Evolutionary conservation across 2,329 filamentous ascomycete species (phyloP).

Genomic region (Septoria linicola): DNA sequence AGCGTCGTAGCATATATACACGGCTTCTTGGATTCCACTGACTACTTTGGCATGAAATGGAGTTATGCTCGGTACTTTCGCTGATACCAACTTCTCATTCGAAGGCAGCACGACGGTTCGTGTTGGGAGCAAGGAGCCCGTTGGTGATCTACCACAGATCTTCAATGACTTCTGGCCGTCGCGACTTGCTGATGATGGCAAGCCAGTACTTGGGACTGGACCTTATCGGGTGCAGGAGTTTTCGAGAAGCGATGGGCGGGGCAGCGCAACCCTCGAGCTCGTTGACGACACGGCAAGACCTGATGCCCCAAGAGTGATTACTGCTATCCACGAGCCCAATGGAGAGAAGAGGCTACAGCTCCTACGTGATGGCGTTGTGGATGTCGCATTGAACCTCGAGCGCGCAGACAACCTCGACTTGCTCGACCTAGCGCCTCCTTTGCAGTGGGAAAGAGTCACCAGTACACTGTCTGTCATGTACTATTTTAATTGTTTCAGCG

Average conservation of each 20-base stretch:
- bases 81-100: slow-evolving; percentile 8
- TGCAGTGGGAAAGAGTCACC: slow-evolving; percentile 12
- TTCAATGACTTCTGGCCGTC: slow-evolving; percentile 20
- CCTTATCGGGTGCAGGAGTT: slow-evolving; percentile 13
- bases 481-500: slow-evolving; percentile 15
- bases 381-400: slow-evolving; percentile 16
- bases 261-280: slow-evolving; percentile 11
- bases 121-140: slow-evolving; percentile 7
- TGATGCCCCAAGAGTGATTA: slow-evolving; percentile 2
- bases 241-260: slow-evolving; percentile 10
- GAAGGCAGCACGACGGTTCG: slow-evolving; percentile 8
- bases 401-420: slow-evolving; percentile 9
- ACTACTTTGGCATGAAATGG: slow-evolving; percentile 21
- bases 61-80: slow-evolving; percentile 17
- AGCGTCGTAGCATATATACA: slow-evolving; percentile 11
- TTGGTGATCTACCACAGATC: slow-evolving; percentile 10
- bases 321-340: slow-evolving; percentile 14
- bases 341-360: slow-evolving; percentile 12
- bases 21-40: slow-evolving; percentile 11
- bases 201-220: slow-evolving; percentile 15
- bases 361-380: slow-evolving; percentile 3
- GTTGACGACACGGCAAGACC: neutral
- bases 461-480: slow-evolving; percentile 16
- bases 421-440: slow-evolving; percentile 8
- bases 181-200: slow-evolving; percentile 8